These are phyloP conservation scores for Prunella vulgaris DNA, from an alignment of 257 asterid genomes.

Conservation along the genomic window DNA sequence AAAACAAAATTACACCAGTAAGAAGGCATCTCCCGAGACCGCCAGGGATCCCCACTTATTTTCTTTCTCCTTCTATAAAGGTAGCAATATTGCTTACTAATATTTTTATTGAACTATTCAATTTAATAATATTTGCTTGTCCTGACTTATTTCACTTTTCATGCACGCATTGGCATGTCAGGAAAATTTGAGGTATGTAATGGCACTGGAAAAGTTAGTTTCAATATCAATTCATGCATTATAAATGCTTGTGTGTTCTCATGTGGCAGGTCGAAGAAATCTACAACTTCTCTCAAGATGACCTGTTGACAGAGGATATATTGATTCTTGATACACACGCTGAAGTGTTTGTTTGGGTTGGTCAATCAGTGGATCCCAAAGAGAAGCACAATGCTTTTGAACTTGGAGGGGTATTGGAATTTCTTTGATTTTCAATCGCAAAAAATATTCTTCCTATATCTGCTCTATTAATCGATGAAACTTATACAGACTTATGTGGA, in stretches of 20 bases:
- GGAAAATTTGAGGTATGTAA: slow-evolving; percentile 85
- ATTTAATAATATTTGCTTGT: background rate
- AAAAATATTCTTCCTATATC: background rate
- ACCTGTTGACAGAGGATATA: slow-evolving; percentile 85
- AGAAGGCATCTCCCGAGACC: slow-evolving; percentile 53
- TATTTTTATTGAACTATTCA: slow-evolving; percentile 2
- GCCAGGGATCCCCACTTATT: slow-evolving; percentile 87
- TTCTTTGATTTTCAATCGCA: slow-evolving; percentile 7
- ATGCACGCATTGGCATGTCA: slow-evolving; percentile 39
- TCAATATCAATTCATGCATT: background rate
- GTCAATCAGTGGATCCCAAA: slow-evolving; percentile 73
- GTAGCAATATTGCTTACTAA: slow-evolving; percentile 32
- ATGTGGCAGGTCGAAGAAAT: slow-evolving; percentile 69
- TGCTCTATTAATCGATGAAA: slow-evolving; percentile 22
- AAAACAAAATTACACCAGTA: slow-evolving; percentile 77
- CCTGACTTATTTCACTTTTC: slow-evolving; percentile 30
- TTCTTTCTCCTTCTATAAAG: slow-evolving; percentile 62
- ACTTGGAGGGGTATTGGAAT: slow-evolving; percentile 63
- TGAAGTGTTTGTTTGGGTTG: slow-evolving; percentile 88
- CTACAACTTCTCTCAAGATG: slow-evolving; percentile 91
- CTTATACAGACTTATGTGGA: slow-evolving; percentile 73
- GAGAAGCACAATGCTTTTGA: slow-evolving; percentile 82
- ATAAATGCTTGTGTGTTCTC: slow-evolving; percentile 4
- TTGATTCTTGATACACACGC: slow-evolving; percentile 85
- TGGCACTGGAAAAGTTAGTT: background rate